These are phyloP conservation scores for Thuja plicata DNA, from an alignment of 83 land plant species.

Conservation along the genomic window DNA sequence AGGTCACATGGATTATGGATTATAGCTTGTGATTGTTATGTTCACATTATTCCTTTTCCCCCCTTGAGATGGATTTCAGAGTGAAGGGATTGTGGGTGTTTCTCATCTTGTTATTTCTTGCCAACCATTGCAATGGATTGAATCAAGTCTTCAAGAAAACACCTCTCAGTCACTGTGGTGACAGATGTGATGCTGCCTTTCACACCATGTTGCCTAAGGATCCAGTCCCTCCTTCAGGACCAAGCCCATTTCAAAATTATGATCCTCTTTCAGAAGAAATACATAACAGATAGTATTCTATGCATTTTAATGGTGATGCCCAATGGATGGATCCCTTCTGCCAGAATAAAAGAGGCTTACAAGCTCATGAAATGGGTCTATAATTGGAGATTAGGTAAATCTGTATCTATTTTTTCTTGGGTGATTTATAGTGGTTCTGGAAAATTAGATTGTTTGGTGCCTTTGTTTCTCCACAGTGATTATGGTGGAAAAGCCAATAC, in stretches of 20 bases:
- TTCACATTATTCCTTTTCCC: not conserved
- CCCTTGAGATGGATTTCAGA: not conserved
- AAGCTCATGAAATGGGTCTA: not conserved
- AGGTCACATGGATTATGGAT: not conserved
- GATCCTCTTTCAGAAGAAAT: not conserved
- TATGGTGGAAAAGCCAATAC: not conserved
- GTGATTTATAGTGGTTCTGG: not conserved
- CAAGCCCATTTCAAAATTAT: not conserved
- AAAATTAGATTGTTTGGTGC: not conserved
- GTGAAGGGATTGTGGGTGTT: not conserved
- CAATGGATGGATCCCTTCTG: not conserved
- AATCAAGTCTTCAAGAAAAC: not conserved
- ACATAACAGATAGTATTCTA: not conserved
- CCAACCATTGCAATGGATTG: not conserved
- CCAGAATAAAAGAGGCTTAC: not conserved
- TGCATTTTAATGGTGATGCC: not conserved
- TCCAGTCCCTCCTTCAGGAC: conserved; percentile 11
- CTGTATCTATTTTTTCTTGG: not conserved
- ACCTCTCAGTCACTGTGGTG: not conserved
- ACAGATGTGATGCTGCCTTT: not conserved
- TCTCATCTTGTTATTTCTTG: not conserved
- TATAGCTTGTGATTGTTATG: not conserved
- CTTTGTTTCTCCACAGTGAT: not conserved
- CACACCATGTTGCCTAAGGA: not conserved
- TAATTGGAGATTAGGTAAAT: not conserved